Conservation (phyloP, 805 yeast species). For the Myxozyma sirexii region DNA sequence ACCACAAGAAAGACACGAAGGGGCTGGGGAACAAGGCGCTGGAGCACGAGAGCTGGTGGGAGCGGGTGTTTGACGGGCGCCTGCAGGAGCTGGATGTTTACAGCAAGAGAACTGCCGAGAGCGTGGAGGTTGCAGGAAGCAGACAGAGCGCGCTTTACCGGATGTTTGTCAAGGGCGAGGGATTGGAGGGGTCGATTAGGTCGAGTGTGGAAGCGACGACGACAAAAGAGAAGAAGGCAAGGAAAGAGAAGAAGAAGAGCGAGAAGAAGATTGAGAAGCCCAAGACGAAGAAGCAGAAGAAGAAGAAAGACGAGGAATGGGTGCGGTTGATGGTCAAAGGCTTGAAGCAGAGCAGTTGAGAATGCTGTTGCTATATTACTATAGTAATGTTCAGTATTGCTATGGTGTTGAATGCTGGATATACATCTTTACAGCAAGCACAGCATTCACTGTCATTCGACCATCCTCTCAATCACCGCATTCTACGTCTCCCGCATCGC, state of each 20-base stretch:
- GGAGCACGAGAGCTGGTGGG: conserved; percentile 96
- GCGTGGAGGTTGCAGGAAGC: conserved; percentile 47
- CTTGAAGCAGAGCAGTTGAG: conserved; percentile 6
- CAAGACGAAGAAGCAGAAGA: conserved; percentile 36
- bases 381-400: background rate
- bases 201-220: background rate
- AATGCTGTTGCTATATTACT: background rate
- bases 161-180: conserved; percentile 87
- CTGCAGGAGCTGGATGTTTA: conserved; percentile 71
- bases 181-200: conserved; percentile 68
- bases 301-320: conserved; percentile 16
- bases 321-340: conserved; percentile 18
- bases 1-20: conserved; percentile 85
- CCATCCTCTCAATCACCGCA: no score
- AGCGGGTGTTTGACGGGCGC: conserved; percentile 89
- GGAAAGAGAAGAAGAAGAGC: conserved; percentile 36
- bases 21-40: conserved; percentile 82
- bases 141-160: conserved; percentile 72
- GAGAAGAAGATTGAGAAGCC: conserved; percentile 37
- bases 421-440: background rate
- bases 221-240: conserved; percentile 20
- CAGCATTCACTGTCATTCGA: background rate
- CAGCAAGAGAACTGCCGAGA: conserved; percentile 43
- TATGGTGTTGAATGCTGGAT: background rate
- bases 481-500: no score